These are phyloP conservation scores for Populus euphratica DNA, from an alignment of 345 rosid genomes.

Conservation along the genomic window DNA sequence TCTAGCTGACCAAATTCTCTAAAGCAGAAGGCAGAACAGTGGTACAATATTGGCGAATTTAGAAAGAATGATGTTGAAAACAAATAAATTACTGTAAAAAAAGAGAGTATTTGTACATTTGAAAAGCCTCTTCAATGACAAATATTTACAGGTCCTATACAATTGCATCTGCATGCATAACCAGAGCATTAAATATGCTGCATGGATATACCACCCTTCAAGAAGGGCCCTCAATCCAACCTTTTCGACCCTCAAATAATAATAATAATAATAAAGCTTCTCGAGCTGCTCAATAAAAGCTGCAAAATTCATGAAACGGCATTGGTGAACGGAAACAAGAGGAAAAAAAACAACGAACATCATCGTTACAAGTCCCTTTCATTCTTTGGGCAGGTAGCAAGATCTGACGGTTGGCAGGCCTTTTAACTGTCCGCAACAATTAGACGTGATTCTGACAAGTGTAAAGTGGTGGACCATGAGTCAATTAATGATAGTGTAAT, in stretches of 20 bases:
- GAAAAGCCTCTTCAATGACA: not conserved
- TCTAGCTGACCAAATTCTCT: not conserved
- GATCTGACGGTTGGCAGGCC: conserved; percentile 38
- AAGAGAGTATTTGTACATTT: not conserved
- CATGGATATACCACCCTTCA: conserved; percentile 34
- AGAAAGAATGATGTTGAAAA: not conserved
- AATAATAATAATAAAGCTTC: conserved; percentile 22
- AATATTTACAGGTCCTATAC: not conserved
- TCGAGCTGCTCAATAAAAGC: conserved; percentile 50
- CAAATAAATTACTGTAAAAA: not conserved
- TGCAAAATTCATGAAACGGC: conserved; percentile 22
- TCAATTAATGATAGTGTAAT: conserved; percentile 46
- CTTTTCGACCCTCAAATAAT: not conserved
- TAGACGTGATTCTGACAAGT: conserved; percentile 27
- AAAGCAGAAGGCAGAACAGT: not conserved
- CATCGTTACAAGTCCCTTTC: conserved; percentile 14
- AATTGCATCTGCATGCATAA: not conserved
- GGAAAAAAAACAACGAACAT: conserved; percentile 1
- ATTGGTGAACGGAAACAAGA: conserved; percentile 15
- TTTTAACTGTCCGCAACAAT: conserved; percentile 8
- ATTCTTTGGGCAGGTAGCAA: not conserved
- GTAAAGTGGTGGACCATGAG: conserved; percentile 13
- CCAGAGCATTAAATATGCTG: conserved; percentile 10
- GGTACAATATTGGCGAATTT: not conserved
- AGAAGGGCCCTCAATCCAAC: not conserved